phyloP scores from a whole-genome alignment of 441 rosid genomes.

The Bruguiera hainesii region DNA sequence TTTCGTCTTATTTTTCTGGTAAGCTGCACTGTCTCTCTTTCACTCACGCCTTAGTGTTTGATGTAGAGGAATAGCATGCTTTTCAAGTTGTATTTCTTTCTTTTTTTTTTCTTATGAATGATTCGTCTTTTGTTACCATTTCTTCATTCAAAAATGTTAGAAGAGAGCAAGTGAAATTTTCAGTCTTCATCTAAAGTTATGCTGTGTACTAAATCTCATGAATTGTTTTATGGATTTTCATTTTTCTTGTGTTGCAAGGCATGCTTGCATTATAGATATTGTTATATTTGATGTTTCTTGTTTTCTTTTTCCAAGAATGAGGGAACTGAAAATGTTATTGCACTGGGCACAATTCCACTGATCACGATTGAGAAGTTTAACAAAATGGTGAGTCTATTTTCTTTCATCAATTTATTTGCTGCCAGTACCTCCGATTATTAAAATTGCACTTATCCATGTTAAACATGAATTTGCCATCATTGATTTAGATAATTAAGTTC shows the following conservation, averaged over 20 bases:
- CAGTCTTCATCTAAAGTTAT: constrained; percentile 1
- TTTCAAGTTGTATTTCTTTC: not conserved
- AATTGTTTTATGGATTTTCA: too few relatives aligned
- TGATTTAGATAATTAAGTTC: too few relatives aligned
- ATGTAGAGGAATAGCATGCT: not conserved
- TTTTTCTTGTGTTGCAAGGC: not conserved
- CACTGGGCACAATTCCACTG: constrained; percentile 85
- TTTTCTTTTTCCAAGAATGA: constrained; percentile 55
- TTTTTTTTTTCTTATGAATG: not conserved
- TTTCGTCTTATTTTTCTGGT: constrained; percentile 93
- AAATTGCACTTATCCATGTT: constrained; percentile 10
- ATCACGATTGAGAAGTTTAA: constrained; percentile 86
- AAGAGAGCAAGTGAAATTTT: not conserved
- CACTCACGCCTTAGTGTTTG: not conserved
- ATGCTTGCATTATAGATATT: not conserved
- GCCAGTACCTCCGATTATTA: constrained; percentile 1
- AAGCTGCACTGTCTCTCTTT: constrained; percentile 25
- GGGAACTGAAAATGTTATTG: constrained; percentile 65
- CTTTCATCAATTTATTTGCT: constrained; percentile 13
- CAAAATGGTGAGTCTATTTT: constrained; percentile 60
- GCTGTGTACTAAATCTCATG: not conserved
- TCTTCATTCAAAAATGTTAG: not conserved
- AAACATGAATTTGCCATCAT: too few relatives aligned
- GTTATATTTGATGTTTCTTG: constrained; percentile 18
- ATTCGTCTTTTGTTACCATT: not conserved